These are phyloP conservation scores for Diaporthe sp. DNA, from an alignment of 2,329 filamentous ascomycete species.

Conservation along the genomic window DNA sequence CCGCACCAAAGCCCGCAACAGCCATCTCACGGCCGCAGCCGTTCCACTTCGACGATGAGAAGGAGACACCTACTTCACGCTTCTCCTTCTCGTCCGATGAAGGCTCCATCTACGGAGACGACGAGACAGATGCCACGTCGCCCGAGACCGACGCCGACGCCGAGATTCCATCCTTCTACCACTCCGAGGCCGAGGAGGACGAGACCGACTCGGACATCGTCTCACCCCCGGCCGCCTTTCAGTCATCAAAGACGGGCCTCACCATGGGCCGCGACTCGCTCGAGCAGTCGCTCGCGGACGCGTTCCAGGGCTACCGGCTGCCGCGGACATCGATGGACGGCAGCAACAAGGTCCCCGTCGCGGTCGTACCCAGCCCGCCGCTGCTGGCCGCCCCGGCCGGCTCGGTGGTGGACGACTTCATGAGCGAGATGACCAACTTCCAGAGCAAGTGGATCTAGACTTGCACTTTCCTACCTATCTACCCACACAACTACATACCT, in stretches of 20 bases:
- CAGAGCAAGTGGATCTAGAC: slow-evolving; percentile 26
- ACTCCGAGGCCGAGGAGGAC: slow-evolving; percentile 54
- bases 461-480: neutral
- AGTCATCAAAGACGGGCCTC: slow-evolving; percentile 45
- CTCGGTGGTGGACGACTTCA: slow-evolving; percentile 57
- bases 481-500: neutral
- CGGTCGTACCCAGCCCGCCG: slow-evolving; percentile 39
- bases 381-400: slow-evolving; percentile 53
- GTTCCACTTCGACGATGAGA: slow-evolving; percentile 45
- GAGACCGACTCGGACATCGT: slow-evolving; percentile 56
- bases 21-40: slow-evolving; percentile 31
- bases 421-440: slow-evolving; percentile 42
- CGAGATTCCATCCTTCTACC: slow-evolving; percentile 61
- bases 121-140: slow-evolving; percentile 47
- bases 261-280: slow-evolving; percentile 42
- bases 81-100: slow-evolving; percentile 51
- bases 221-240: slow-evolving; percentile 53
- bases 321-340: slow-evolving; percentile 51
- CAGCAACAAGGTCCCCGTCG: slow-evolving; percentile 14
- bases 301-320: slow-evolving; percentile 62
- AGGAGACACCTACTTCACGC: slow-evolving; percentile 44
- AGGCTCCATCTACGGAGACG: slow-evolving; percentile 48
- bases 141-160: slow-evolving; percentile 55
- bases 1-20: slow-evolving; percentile 36
- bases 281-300: slow-evolving; percentile 45